Evolutionary conservation across 208 protist genomes (phyloP), one percentile per base, ranked within the genome.

Genomic region (Porcisia hertigi): DNA sequence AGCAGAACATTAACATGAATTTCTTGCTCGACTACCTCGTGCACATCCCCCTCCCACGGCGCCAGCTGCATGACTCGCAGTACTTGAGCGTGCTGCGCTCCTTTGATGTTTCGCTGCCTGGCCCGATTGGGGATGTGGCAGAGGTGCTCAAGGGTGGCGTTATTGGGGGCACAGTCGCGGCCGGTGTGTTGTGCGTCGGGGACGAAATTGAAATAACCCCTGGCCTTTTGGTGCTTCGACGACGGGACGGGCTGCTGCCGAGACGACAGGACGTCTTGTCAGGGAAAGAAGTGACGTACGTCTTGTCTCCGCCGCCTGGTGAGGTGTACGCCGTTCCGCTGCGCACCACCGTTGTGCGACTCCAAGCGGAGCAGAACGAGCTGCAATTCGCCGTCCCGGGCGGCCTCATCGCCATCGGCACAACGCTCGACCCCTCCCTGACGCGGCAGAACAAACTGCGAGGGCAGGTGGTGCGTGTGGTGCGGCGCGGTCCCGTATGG

Each of bases 71-170:
- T 3, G 77, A 77, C 8, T 64, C 92, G 20, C 93, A 98, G 49
- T 88, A 90, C 47, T 82, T 99, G 79, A 99, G 99, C 62, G 96
- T 99, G 36, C 99, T 99, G 78, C 98, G 99, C 72, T 99, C 98
- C 70, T 99, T 99, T 83, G 99, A 99, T 86, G 96, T 99, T 41
- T 99, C 99, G 88, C 99, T 99, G 84, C 98, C 99, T 36, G 76
- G 76, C 9, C 62, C 76, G 36, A 52, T 16, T 23, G 99, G 99
- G 62, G 90, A 96, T 57, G 57, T 20, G 69, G 80, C 45, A 87
- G 95, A 53, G 94, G 99, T 20, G 89, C 89, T 99, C 39, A 92
- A 96, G 60, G 99, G 99, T 77, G 99, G 99, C 75, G 98, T 99
- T n/a, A 98, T 98, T 53, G 99, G 99, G 73, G 99, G 99, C 64